These are phyloP conservation scores for Colletotrichum lentis DNA, from an alignment of 2,329 filamentous ascomycete species.

Conservation along the genomic window DNA sequence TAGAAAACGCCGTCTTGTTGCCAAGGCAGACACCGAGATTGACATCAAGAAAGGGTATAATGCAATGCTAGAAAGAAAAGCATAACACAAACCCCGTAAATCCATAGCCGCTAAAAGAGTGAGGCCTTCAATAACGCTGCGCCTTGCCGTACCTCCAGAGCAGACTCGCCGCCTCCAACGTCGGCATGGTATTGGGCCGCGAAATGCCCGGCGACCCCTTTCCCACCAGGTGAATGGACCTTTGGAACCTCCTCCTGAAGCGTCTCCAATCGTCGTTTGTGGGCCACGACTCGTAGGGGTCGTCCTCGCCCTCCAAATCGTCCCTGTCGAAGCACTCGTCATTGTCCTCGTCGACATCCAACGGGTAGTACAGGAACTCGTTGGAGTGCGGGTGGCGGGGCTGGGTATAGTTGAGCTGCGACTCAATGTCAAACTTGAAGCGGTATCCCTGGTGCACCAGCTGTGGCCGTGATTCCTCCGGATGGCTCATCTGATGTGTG, in stretches of 20 bases:
- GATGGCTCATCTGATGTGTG: conserved; percentile 27
- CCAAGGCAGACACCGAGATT: not conserved
- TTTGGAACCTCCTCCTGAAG: conserved; percentile 48
- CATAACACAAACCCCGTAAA: not conserved
- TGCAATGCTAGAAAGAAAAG: not conserved
- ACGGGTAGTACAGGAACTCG: conserved; percentile 50
- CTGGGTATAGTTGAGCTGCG: conserved; percentile 54
- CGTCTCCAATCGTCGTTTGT: conserved; percentile 53
- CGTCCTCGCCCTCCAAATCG: conserved; percentile 41
- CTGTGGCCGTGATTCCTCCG: conserved; percentile 46
- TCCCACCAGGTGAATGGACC: conserved; percentile 47
- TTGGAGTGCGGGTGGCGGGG: conserved; percentile 54
- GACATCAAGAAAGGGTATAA: conserved; percentile 19
- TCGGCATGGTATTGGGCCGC: conserved; percentile 27
- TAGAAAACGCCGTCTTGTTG: not conserved
- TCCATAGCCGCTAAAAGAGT: not conserved
- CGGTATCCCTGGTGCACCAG: conserved; percentile 56
- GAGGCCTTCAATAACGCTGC: conserved; percentile 13
- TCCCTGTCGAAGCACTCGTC: conserved; percentile 41
- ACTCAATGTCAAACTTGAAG: conserved; percentile 58
- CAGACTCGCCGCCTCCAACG: conserved; percentile 37
- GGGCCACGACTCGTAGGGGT: conserved; percentile 50
- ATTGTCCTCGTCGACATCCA: conserved; percentile 45
- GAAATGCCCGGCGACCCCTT: conserved; percentile 41
- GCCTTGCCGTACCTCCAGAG: conserved; percentile 39